Conservation (phyloP, 2,329 filamentous ascomycete genomes). For the Trichoderma guizhouense region DNA sequence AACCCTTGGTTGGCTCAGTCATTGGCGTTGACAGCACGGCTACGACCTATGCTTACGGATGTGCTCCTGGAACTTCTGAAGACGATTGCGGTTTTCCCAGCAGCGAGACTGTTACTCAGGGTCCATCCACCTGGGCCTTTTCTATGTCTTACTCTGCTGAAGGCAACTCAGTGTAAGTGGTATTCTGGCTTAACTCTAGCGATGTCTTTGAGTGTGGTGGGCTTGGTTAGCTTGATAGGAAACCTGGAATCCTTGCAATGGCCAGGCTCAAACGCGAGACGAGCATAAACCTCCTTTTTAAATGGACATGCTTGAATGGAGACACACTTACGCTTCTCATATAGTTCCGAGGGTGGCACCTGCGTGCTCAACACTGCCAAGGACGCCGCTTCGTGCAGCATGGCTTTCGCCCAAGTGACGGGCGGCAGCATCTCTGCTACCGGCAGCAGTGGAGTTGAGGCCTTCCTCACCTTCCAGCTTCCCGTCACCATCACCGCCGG, state of each 20-base stretch:
- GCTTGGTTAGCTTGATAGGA: background rate
- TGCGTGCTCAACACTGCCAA: conserved; percentile 29
- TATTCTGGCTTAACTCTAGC: background rate
- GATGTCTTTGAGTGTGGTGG: background rate
- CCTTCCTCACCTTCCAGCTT: conserved; percentile 24
- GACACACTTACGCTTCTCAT: background rate
- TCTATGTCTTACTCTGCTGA: background rate
- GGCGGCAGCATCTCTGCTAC: background rate
- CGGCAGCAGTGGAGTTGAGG: conserved; percentile 11
- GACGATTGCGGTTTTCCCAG: background rate
- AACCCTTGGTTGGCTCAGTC: conserved; percentile 21
- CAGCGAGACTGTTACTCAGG: conserved; percentile 29
- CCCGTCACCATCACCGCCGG: conserved; percentile 40
- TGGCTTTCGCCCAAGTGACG: background rate
- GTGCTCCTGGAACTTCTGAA: conserved; percentile 19
- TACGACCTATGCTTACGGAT: conserved; percentile 33
- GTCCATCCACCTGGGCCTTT: conserved; percentile 26
- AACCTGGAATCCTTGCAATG: background rate
- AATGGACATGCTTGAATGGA: no score
- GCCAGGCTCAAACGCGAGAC: background rate
- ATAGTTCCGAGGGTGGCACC: conserved; percentile 21
- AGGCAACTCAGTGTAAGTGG: background rate
- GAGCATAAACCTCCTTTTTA: background rate
- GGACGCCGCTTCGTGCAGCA: conserved; percentile 26
- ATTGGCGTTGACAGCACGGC: conserved; percentile 18